phyloP scores from a whole-genome alignment of 257 asterid species.

The Penstemon barbatus region DNA sequence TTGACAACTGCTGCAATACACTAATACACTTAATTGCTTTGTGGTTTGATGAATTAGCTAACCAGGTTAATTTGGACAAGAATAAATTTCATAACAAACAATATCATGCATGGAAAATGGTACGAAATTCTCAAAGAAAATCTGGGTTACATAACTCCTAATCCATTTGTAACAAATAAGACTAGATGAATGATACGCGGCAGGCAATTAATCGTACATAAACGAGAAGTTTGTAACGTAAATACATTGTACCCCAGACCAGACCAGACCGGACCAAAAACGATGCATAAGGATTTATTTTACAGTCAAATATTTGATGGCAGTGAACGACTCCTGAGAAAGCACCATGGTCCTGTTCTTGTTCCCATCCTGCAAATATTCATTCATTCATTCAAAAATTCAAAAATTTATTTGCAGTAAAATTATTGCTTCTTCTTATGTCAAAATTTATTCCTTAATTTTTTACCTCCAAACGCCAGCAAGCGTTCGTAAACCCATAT shows the following conservation, averaged over 20 bases:
- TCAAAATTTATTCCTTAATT: neutral
- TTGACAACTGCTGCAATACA: too few relatives aligned
- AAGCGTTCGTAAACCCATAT: slow-evolving; percentile 73
- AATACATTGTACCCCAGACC: neutral
- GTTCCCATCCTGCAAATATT: slow-evolving; percentile 71
- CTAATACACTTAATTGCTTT: too few relatives aligned
- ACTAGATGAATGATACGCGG: neutral
- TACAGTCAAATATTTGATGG: slow-evolving; percentile 21
- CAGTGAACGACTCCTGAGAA: slow-evolving; percentile 43
- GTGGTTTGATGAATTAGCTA: too few relatives aligned
- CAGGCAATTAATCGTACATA: neutral
- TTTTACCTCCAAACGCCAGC: slow-evolving; percentile 88
- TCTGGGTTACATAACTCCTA: neutral
- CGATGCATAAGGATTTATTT: neutral
- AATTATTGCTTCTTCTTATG: neutral
- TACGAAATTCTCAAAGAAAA: neutral
- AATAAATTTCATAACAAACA: neutral
- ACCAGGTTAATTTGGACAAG: neutral
- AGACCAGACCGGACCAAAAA: neutral
- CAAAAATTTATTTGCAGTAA: neutral
- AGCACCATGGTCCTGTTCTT: slow-evolving; percentile 90
- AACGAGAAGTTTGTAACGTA: too few relatives aligned
- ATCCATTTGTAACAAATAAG: neutral
- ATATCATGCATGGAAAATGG: neutral
- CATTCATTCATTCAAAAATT: too few relatives aligned